phyloP scores from a whole-genome alignment of 2,329 filamentous ascomycete species.

The Beauveria australis region DNA sequence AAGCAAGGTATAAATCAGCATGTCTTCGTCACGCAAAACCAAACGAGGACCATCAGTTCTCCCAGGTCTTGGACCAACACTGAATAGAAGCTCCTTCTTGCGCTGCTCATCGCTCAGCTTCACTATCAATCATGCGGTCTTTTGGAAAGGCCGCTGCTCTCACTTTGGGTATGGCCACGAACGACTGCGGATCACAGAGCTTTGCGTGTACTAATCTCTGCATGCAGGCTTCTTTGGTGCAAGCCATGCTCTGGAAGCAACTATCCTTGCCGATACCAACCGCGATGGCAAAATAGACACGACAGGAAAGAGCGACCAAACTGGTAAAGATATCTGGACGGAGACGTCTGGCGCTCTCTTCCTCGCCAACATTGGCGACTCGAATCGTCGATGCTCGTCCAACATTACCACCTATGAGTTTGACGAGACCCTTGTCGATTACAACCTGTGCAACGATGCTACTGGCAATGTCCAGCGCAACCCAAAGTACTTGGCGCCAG shows the following conservation, averaged over 20 bases:
- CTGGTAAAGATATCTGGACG: not conserved
- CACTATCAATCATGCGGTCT: not conserved
- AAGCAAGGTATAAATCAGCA: too few relatives aligned
- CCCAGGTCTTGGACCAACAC: not conserved
- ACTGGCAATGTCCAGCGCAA: conserved; percentile 23
- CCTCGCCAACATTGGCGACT: conserved; percentile 7
- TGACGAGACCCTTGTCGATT: not conserved
- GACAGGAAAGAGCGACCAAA: not conserved
- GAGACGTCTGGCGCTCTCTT: not conserved
- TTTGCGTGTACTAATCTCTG: not conserved
- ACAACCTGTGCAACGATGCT: conserved; percentile 25
- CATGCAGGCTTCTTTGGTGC: not conserved
- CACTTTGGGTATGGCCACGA: not conserved
- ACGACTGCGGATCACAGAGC: too few relatives aligned
- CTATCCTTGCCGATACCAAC: conserved; percentile 5
- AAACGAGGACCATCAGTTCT: too few relatives aligned
- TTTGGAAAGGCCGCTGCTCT: not conserved
- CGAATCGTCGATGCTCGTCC: conserved; percentile 1
- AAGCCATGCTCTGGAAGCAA: conserved; percentile 1
- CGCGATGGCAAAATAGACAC: conserved; percentile 7
- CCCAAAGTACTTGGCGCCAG: conserved; percentile 22
- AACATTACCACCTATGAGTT: not conserved
- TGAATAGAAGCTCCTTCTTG: not conserved
- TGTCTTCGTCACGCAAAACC: too few relatives aligned
- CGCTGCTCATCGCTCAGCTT: not conserved